These are phyloP conservation scores for Scedosporium aurantiacum DNA, from an alignment of 2,329 filamentous ascomycete species.

Conservation along the genomic window DNA sequence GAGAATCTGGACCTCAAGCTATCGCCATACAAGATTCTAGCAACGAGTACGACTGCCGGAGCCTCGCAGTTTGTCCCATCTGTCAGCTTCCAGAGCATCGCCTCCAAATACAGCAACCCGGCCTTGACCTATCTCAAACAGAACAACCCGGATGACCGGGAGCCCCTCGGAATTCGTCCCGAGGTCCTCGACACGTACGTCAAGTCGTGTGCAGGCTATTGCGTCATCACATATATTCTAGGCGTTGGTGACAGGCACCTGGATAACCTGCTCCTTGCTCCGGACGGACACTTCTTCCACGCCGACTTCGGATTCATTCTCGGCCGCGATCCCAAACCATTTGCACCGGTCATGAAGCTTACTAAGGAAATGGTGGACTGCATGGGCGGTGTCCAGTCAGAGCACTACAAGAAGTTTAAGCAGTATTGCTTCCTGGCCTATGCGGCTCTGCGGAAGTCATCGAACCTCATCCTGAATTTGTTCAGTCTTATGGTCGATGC, in stretches of 20 bases:
- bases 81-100: conserved; percentile 70
- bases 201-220: conserved; percentile 93
- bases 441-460: conserved; percentile 78
- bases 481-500: conserved; percentile 97
- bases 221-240: conserved; percentile 94
- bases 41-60: conserved; percentile 79
- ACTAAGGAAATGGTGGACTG: conserved; percentile 98
- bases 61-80: conserved; percentile 91
- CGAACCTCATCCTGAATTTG: conserved; percentile 83
- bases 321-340: conserved; percentile 91
- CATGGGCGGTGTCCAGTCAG: conserved; percentile 77
- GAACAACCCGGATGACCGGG: conserved; percentile 77
- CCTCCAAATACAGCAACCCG: conserved; percentile 63
- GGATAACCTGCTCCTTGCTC: conserved; percentile 85
- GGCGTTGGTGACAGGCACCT: conserved; percentile 93
- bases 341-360: conserved; percentile 93
- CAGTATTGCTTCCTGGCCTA: conserved; percentile 95
- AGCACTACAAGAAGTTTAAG: conserved; percentile 81
- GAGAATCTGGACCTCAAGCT: conserved; percentile 94
- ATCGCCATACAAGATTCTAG: conserved; percentile 91
- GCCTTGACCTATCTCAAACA: conserved; percentile 75
- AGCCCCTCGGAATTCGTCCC: conserved; percentile 76
- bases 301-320: conserved; percentile 98
- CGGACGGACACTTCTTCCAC: conserved; percentile 93
- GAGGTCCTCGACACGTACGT: conserved; percentile 93